These are phyloP conservation scores for Pelomyxa schiedti DNA, from an alignment of 78 protist species.

Conservation along the genomic window DNA sequence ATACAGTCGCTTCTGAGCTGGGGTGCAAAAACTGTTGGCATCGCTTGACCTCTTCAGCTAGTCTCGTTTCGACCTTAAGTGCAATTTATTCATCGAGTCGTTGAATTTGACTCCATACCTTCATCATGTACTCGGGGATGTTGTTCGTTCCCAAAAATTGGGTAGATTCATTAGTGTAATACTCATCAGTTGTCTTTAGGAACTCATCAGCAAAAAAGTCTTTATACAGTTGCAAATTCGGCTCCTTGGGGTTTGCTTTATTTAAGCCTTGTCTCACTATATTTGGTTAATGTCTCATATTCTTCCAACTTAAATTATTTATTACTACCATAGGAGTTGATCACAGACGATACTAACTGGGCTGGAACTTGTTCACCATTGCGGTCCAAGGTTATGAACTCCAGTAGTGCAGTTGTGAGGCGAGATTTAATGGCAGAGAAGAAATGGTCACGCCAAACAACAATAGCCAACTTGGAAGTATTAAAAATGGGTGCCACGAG, in stretches of 20 bases:
- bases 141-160: conserved; percentile 47
- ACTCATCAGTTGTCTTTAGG: conserved; percentile 47
- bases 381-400: conserved; percentile 53
- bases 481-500: neutral
- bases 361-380: conserved; percentile 59
- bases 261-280: conserved; percentile 38
- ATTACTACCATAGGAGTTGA: conserved; percentile 47
- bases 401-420: conserved; percentile 47
- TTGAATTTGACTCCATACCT: neutral
- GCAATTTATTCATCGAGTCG: neutral
- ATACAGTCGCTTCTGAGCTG: conserved; percentile 1
- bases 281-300: neutral
- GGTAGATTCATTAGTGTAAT: conserved; percentile 43
- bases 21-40: conserved; percentile 47
- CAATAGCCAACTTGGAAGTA: conserved; percentile 33
- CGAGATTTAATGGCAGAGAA: conserved; percentile 46
- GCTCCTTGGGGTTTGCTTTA: conserved; percentile 43
- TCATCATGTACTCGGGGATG: conserved; percentile 63
- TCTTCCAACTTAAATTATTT: neutral
- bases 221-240: conserved; percentile 44
- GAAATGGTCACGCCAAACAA: conserved; percentile 55
- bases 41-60: conserved; percentile 51
- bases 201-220: conserved; percentile 49
- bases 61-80: conserved; percentile 30
- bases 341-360: conserved; percentile 31